Evolutionary conservation across 208 protist species (phyloP), one percentile per base, ranked within the genome.

Genomic region (Endotrypanum monterogeii): DNA sequence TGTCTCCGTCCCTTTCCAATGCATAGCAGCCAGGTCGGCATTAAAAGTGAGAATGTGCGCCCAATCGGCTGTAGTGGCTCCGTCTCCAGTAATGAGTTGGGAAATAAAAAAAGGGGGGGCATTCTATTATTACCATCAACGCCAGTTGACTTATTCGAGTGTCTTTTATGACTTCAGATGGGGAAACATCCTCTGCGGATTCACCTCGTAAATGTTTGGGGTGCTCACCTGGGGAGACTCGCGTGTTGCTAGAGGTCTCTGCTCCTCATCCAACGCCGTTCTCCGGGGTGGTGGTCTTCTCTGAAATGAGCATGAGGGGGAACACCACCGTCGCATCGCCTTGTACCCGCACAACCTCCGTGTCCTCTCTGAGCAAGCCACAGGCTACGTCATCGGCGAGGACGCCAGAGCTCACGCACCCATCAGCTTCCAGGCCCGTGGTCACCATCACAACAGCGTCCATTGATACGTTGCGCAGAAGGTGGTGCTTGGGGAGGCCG

Each of bases 301-400:
- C 71, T 7, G 20, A 48, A 46, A 75, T 61, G 11, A 91, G 78
- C 68, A 97, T 85, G 12, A 97, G 66, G 11, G 94, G 94, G 52
- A 96, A 95, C 6, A 97, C 73, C 28, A 96, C 68, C n/a, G 94
- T 90, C 16, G 94, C 94, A 73, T 97, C 94, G 0, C 94, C 94
- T 56, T 97, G 91, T 51, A 97, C 90, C 12, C 91, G 88, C 28
- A 96, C 90, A 35, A 94, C 84, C 51, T 91, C 83, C 63, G 83
- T 83, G 0, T 80, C 68, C 0, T 65, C 51, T 9, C 66, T 69
- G 28, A 97, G 72, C 50, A 93, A 65, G 2, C 87, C 89, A 39
- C 85, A 88, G 3, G 73, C 70, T n/a, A 58, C 51, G 73, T 97
- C 94, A 65, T 96, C 91, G 8, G 65, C 82, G 23, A 93, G 28